phyloP scores from a whole-genome alignment of 352 stramenopile genomes.

The Globisporangium viniferum region DNA sequence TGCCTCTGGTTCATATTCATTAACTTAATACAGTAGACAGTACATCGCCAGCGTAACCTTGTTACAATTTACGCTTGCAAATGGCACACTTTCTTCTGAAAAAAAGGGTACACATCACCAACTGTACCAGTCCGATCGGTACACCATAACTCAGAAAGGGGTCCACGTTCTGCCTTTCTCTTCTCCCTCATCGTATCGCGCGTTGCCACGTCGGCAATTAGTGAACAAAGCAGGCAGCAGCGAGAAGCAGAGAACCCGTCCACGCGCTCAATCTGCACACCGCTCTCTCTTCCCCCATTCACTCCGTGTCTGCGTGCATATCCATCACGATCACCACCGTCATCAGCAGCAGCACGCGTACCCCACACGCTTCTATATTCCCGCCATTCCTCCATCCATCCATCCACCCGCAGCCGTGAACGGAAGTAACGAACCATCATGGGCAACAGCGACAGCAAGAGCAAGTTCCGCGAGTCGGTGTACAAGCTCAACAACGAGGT shows the following conservation, averaged over 20 bases:
- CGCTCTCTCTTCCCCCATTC: background rate
- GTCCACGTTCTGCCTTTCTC: background rate
- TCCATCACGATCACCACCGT: background rate
- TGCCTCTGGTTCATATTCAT: no score
- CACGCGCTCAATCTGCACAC: no score
- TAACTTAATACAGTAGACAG: no score
- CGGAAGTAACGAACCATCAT: slow-evolving; percentile 25
- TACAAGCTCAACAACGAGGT: slow-evolving; percentile 91
- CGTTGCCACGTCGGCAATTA: background rate
- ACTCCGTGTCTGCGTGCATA: background rate
- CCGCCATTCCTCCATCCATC: background rate
- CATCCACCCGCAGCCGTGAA: background rate
- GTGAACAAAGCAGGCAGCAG: background rate
- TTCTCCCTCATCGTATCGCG: slow-evolving; percentile 1
- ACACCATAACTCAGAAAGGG: background rate
- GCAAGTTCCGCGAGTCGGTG: slow-evolving; percentile 89
- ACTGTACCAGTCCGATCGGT: background rate
- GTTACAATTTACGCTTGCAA: background rate
- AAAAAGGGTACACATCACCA: background rate
- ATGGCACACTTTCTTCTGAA: background rate
- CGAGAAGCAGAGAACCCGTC: background rate
- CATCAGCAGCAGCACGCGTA: background rate
- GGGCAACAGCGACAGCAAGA: slow-evolving; percentile 89
- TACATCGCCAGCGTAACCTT: no score
- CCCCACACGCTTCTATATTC: no score